A percentile compares a stretch with the other conserved stretches of the same genome.
phyloP scores from a whole-genome alignment of 2,329 filamentous ascomycete species.

The Sporothrix dimorphospora region DNA sequence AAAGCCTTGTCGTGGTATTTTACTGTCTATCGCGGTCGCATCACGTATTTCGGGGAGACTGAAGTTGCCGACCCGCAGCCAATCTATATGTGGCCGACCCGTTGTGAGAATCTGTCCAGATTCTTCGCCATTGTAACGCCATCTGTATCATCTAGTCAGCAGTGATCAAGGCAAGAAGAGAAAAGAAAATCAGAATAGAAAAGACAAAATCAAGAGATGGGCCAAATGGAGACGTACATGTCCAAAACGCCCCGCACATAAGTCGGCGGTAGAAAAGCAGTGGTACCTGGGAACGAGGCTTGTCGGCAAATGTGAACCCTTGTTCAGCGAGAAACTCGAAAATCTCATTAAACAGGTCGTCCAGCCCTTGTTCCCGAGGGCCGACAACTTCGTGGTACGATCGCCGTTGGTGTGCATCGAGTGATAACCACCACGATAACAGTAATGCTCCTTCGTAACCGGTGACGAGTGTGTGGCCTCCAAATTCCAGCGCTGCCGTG shows the following conservation, averaged over 20 bases:
- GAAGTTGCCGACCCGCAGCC: neutral
- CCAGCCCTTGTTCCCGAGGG: neutral
- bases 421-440: neutral
- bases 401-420: neutral
- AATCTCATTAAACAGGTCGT: neutral
- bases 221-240: neutral
- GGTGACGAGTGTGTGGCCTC: neutral
- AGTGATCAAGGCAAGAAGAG: neutral
- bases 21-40: no score
- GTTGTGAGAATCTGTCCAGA: neutral
- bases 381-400: neutral
- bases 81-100: neutral
- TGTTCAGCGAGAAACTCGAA: neutral
- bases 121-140: neutral
- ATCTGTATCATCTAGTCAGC: neutral
- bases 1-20: no score
- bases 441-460: neutral
- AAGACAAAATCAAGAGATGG: no score
- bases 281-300: neutral
- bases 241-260: neutral
- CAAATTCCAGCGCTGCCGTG: neutral
- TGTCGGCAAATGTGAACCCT: neutral
- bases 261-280: neutral
- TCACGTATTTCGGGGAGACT: neutral
- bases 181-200: neutral